These are phyloP conservation scores for Cordyceps cicadae DNA, from an alignment of 2,329 filamentous ascomycete genomes.

Conservation along the genomic window DNA sequence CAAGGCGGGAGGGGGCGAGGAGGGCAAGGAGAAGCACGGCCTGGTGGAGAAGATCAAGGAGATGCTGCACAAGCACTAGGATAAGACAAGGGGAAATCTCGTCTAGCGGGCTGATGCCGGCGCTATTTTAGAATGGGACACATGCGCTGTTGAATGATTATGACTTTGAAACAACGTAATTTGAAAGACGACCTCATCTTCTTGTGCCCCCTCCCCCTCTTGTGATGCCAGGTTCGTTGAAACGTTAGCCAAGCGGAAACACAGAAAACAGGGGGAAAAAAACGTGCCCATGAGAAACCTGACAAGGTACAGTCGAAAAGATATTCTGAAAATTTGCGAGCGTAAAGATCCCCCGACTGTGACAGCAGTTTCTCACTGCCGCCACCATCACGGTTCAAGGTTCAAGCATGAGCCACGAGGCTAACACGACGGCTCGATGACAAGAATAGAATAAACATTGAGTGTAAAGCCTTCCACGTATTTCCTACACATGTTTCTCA, in stretches of 20 bases:
- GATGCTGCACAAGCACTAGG: slow-evolving; percentile 12
- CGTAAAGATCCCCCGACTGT: background rate
- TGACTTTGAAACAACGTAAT: background rate
- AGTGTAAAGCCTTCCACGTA: background rate
- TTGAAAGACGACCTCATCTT: background rate
- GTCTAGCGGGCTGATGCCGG: too few species aligned
- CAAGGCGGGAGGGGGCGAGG: background rate
- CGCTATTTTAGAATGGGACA: background rate
- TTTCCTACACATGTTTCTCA: background rate
- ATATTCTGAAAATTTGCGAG: background rate
- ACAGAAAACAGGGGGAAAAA: background rate
- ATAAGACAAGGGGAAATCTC: background rate
- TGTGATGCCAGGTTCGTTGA: background rate
- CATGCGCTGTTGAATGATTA: background rate
- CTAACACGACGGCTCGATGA: background rate
- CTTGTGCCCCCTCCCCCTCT: background rate
- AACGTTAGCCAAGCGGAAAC: background rate
- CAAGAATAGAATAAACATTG: background rate
- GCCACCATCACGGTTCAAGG: too few species aligned
- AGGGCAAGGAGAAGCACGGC: slow-evolving; percentile 11
- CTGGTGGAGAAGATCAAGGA: slow-evolving; percentile 12
- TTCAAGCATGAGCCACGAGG: background rate
- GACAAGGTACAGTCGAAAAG: background rate
- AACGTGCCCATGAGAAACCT: background rate
- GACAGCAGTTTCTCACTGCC: too few species aligned